Conservation (phyloP, 257 asterid species). For the Haberlea rhodopensis region DNA sequence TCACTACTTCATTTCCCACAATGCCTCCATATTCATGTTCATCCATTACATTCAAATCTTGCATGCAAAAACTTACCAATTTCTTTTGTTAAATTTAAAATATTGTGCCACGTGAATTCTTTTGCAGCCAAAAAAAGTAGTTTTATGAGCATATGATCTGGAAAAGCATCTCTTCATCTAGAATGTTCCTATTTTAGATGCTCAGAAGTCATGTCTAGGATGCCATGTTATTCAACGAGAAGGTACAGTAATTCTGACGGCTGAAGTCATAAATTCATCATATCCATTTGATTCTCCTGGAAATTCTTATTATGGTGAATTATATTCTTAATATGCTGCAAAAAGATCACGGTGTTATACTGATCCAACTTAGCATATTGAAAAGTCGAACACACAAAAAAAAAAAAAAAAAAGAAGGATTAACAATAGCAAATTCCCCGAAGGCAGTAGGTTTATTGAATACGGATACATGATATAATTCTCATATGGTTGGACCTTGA, state of each 20-base stretch:
- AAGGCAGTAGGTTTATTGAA: background rate
- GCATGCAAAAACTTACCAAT: background rate
- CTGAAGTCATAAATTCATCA: background rate
- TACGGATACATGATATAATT: slow-evolving; percentile 22
- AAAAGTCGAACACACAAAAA: background rate
- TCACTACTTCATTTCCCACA: background rate
- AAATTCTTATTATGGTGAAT: background rate
- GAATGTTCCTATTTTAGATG: too few species aligned
- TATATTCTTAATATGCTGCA: too few species aligned
- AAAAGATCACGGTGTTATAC: background rate
- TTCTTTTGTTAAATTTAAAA: too few species aligned
- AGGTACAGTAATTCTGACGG: slow-evolving; percentile 6
- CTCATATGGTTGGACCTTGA: slow-evolving; percentile 14
- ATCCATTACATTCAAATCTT: background rate
- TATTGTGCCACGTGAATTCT: background rate
- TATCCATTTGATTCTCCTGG: background rate
- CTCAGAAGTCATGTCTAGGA: slow-evolving; percentile 12
- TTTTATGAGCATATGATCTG: background rate
- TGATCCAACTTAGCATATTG: too few species aligned
- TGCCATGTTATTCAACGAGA: slow-evolving; percentile 5
- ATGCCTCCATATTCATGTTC: background rate
- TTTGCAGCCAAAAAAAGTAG: background rate
- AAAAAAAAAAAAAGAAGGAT: background rate
- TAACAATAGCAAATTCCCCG: background rate
- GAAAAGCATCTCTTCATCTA: background rate